Evolutionary conservation across 805 yeast genomes (phyloP), one percentile per base, ranked within the genome.

Genomic region (Nakazawaea wyomingensis): DNA sequence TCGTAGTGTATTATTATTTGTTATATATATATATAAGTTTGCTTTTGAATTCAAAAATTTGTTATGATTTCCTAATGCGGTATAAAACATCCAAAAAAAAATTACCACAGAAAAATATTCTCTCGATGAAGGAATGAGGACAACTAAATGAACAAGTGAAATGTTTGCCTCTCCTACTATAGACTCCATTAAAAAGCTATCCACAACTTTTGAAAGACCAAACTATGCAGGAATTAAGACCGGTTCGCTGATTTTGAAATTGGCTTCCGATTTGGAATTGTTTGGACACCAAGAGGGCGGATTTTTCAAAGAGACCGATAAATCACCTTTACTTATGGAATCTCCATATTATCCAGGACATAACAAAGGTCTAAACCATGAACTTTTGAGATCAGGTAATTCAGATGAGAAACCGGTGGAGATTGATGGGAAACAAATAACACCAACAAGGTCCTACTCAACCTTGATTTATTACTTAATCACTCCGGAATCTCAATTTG

Each of bases 221-320:
- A 36, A 43, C 27, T 61, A 62, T 41, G 33, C 30, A 5, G 13
- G 47, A 2, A 41, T 59, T 2, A 30, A 30, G 10, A 55, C 59
- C 22, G 50, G 60, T 3, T 13, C 37, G 0, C 32, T 41, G 4
- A 54, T 69, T 16, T 48, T 52, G 19, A 48, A 54, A n/a, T 48
- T 73, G 16, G 69, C 71, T 34, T 47, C 59, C 9, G 56, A 62
- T 8, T 57, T 69, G 37, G 48, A 59, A 4, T 53, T 75, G 17
- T 52, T 60, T 6, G 65, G 65, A 17, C 82, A 77, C 54, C 69
- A 64, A 41, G 82, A 76, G 55, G 82, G 81, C 38, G 82, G 82
- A 0, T 77, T 69, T 51, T 77, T 69, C 53, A 72, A 64, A 39
- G 80, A 77, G 48, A 77, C 82, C 1, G 80, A 76, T 49, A 65